Evolutionary conservation across 2,329 filamentous ascomycete genomes (phyloP).

Genomic region (Colletotrichum viniferum): DNA sequence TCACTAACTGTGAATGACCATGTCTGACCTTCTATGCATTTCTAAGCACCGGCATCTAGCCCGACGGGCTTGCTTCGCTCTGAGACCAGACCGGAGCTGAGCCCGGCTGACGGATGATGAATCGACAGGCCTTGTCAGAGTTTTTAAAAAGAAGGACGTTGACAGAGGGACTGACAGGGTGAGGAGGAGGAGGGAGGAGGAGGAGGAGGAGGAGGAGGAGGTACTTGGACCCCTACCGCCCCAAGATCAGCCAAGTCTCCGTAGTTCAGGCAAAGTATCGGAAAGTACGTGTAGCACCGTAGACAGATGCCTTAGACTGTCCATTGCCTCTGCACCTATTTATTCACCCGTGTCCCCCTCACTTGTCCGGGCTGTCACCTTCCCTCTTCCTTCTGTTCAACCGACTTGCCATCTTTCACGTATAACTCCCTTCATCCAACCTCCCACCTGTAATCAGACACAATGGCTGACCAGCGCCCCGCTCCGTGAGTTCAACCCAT

Average conservation of each 20-base stretch:
- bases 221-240: not conserved
- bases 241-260: not conserved
- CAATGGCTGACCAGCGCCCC: constrained; percentile 23
- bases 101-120: not conserved
- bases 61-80: not conserved
- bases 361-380: not conserved
- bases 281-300: not conserved
- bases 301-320: not conserved
- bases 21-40: not conserved
- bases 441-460: not conserved
- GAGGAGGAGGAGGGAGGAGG: not conserved
- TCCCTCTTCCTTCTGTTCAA: not conserved
- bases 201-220: not conserved
- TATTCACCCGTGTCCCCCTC: constrained; percentile 11
- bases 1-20: not conserved
- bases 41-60: not conserved
- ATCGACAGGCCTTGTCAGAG: not conserved
- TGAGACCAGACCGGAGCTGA: not conserved
- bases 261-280: not conserved
- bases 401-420: not conserved
- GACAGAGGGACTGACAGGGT: not conserved
- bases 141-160: not conserved
- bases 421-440: not conserved
- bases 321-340: constrained; percentile 5
- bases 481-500: constrained; percentile 21